These are phyloP conservation scores for Oryza rufipogon DNA, from an alignment of 176 grass and related monocot species.

Conservation along the genomic window DNA sequence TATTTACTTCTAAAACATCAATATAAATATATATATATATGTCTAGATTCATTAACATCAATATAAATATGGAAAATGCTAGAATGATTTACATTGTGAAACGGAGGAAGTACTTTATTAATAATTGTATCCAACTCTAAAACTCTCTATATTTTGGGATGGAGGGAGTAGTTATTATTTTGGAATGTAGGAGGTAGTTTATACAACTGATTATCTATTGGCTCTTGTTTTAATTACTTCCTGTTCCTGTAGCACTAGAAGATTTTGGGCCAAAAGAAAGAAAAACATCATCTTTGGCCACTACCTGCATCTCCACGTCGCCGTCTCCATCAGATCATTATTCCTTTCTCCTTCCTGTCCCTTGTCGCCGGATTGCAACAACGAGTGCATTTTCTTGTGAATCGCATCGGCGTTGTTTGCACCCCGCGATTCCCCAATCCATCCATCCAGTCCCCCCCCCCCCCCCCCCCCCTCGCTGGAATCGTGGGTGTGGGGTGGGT, in stretches of 20 bases:
- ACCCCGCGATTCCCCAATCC: constrained; percentile 32
- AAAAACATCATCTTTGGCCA: constrained; percentile 35
- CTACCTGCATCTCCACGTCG: constrained; percentile 48
- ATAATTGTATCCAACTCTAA: no score
- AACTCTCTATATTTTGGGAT: no score
- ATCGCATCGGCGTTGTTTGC: constrained; percentile 30
- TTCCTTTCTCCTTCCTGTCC: constrained; percentile 42
- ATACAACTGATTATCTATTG: background rate
- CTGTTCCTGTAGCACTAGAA: background rate
- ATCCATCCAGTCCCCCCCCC: background rate
- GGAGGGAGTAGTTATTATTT: background rate
- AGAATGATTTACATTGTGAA: no score
- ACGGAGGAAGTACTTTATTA: no score
- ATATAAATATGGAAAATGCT: no score
- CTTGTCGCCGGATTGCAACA: constrained; percentile 30
- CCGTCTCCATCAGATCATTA: constrained; percentile 57
- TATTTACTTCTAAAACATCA: no score
- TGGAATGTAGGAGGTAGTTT: no score
- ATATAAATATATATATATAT: no score
- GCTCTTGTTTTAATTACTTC: background rate
- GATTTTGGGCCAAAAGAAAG: constrained; percentile 23
- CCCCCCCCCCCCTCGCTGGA: constrained; percentile 34
- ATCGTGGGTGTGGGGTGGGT: background rate
- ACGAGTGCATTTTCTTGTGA: constrained; percentile 30
- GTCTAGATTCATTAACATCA: no score